phyloP scores from a whole-genome alignment of 768 basidiomycete species.

The Amanita pseudoporphyria region DNA sequence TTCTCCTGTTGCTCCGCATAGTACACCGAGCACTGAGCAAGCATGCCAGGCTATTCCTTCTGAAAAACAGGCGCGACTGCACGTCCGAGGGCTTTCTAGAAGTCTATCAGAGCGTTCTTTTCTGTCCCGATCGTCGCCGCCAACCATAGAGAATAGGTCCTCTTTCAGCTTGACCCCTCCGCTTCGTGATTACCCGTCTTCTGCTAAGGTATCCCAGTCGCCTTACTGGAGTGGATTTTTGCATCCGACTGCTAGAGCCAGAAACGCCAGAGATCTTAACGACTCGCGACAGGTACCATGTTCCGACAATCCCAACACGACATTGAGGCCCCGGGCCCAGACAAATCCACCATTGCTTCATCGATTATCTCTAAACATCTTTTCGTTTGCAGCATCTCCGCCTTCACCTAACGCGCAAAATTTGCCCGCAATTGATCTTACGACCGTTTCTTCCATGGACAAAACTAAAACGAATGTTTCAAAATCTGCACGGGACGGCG shows the following conservation, averaged over 20 bases:
- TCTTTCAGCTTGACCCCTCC: not conserved
- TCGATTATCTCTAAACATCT: slow-evolving; percentile 59
- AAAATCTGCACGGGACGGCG: slow-evolving; percentile 43
- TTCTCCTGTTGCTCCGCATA: slow-evolving; percentile 19
- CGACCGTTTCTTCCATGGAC: slow-evolving; percentile 34
- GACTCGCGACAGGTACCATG: not conserved
- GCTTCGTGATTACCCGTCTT: not conserved
- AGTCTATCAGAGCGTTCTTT: slow-evolving; percentile 6
- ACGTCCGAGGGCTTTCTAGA: slow-evolving; percentile 7
- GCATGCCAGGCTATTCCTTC: slow-evolving; percentile 7
- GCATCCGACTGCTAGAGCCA: not conserved
- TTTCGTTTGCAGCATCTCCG: slow-evolving; percentile 34
- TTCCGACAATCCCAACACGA: not conserved
- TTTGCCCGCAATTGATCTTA: slow-evolving; percentile 24
- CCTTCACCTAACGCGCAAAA: slow-evolving; percentile 13
- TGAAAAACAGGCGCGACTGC: slow-evolving; percentile 12
- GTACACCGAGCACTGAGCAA: slow-evolving; percentile 10
- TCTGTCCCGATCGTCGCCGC: not conserved
- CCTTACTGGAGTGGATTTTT: not conserved
- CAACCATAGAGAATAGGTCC: not conserved
- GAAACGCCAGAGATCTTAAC: not conserved
- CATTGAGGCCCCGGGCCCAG: slow-evolving; percentile 28
- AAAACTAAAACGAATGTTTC: slow-evolving; percentile 33
- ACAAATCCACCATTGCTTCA: slow-evolving; percentile 66
- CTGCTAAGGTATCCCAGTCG: not conserved